Evolutionary conservation across 1,284 basidiomycete genomes (phyloP).

Genomic region (Cutaneotrichosporon sp.): DNA sequence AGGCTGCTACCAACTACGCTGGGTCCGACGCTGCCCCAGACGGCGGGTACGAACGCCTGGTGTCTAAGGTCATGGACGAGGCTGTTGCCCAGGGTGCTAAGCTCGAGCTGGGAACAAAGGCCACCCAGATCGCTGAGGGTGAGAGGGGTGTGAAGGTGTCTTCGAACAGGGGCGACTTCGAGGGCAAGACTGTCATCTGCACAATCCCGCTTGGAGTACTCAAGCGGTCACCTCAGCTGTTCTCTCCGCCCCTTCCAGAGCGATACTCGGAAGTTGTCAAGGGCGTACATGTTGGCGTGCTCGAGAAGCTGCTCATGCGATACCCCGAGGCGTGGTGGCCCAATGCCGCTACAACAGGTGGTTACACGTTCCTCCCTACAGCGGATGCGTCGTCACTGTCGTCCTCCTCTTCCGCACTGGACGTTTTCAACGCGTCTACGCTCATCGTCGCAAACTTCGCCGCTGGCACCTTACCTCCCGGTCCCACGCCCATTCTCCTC

Average conservation of each 20-base stretch:
- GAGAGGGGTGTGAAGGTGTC: conserved; percentile 24
- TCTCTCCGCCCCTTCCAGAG: conserved; percentile 41
- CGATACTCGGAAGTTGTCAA: conserved; percentile 33
- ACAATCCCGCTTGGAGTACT: conserved; percentile 52
- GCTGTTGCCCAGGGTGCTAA: conserved; percentile 42
- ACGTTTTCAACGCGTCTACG: conserved; percentile 41
- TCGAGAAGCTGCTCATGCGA: conserved; percentile 51
- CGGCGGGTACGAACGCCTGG: conserved; percentile 52
- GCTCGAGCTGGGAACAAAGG: conserved; percentile 36
- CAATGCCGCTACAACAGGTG: conserved; percentile 34
- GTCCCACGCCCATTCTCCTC: conserved; percentile 44
- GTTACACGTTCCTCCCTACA: conserved; percentile 49
- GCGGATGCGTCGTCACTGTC: neutral
- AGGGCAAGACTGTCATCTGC: conserved; percentile 40
- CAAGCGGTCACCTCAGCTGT: conserved; percentile 35
- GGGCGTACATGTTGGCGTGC: conserved; percentile 48
- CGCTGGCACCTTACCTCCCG: conserved; percentile 34
- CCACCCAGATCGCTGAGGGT: conserved; percentile 23
- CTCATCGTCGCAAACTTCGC: conserved; percentile 47
- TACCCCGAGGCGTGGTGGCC: conserved; percentile 53
- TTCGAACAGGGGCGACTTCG: conserved; percentile 36
- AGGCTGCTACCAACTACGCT: conserved; percentile 45
- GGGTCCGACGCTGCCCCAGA: conserved; percentile 53
- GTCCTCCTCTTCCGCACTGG: conserved; percentile 20
- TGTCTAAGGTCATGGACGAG: conserved; percentile 43